Percentiles rank a stretch among this genome's conserved stretches.
Conservation (phyloP, 129 eudicot species). For the Arctium minus region DNA sequence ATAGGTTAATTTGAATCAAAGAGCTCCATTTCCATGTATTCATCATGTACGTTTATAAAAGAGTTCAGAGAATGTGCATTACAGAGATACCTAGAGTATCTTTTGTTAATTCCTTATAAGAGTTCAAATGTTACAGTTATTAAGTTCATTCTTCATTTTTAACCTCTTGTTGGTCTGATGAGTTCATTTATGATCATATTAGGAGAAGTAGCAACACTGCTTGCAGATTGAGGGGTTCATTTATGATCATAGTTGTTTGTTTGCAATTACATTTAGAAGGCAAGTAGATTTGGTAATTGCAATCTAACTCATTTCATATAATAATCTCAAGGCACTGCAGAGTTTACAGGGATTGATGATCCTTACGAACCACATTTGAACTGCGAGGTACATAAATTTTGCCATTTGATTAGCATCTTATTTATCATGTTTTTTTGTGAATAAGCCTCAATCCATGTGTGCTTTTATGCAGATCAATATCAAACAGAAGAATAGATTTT, state of each 20-base stretch:
- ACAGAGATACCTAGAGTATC: background rate
- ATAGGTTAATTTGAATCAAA: background rate
- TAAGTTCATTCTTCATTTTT: background rate
- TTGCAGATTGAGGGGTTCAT: constrained; percentile 78
- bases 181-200: constrained; percentile 15
- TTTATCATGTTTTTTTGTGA: background rate
- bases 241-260: background rate
- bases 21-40: background rate
- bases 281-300: background rate
- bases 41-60: background rate
- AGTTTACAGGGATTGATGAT: constrained; percentile 97
- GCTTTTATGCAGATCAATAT: constrained; percentile 61
- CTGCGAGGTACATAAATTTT: constrained; percentile 65
- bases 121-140: background rate
- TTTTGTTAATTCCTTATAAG: background rate
- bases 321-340: constrained; percentile 39
- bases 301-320: background rate
- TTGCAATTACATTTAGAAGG: background rate
- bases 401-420: background rate
- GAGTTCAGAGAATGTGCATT: background rate
- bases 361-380: constrained; percentile 89
- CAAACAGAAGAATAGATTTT: constrained; percentile 49
- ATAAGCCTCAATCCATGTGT: background rate
- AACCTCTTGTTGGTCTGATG: constrained; percentile 3
- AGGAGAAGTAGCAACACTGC: constrained; percentile 95